Conservation (phyloP, 192 early-diverging fungal species). For the Coemansia sp. region DNA sequence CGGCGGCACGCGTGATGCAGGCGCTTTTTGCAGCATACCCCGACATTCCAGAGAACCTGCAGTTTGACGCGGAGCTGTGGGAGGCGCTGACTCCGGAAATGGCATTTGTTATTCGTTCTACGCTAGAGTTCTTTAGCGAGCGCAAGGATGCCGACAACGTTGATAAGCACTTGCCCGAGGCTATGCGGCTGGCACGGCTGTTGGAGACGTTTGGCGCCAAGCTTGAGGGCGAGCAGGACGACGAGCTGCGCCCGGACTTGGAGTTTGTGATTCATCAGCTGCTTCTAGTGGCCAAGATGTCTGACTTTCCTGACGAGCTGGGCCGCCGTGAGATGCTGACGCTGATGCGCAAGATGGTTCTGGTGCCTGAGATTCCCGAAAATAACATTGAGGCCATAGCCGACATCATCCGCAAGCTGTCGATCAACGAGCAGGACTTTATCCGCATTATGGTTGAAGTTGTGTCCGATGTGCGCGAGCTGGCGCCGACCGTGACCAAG, state of each 20-base stretch:
- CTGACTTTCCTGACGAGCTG: slow-evolving; percentile 88
- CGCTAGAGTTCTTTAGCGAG: slow-evolving; percentile 45
- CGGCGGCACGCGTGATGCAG: slow-evolving; percentile 62
- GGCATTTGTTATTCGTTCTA: slow-evolving; percentile 52
- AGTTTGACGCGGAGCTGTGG: slow-evolving; percentile 58
- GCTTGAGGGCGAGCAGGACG: slow-evolving; percentile 45
- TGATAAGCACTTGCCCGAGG: slow-evolving; percentile 70
- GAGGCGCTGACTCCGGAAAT: slow-evolving; percentile 58
- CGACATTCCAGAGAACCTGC: slow-evolving; percentile 65
- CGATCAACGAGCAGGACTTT: slow-evolving; percentile 82
- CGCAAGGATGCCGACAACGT: slow-evolving; percentile 61
- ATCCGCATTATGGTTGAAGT: slow-evolving; percentile 81
- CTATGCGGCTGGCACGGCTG: slow-evolving; percentile 56
- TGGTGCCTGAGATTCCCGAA: slow-evolving; percentile 72
- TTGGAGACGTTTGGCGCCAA: slow-evolving; percentile 43
- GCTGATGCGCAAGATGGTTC: slow-evolving; percentile 75
- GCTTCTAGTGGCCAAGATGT: slow-evolving; percentile 69
- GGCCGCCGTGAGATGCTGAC: slow-evolving; percentile 79
- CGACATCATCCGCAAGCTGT: slow-evolving; percentile 71
- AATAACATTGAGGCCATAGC: slow-evolving; percentile 76
- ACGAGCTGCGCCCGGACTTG: slow-evolving; percentile 45
- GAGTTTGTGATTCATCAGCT: slow-evolving; percentile 61
- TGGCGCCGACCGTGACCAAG: slow-evolving; percentile 29
- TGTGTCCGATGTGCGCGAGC: slow-evolving; percentile 74
- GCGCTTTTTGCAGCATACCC: slow-evolving; percentile 63